phyloP scores from a whole-genome alignment of 495 filamentous ascomycete genomes.

The Xeromyces bisporus region DNA sequence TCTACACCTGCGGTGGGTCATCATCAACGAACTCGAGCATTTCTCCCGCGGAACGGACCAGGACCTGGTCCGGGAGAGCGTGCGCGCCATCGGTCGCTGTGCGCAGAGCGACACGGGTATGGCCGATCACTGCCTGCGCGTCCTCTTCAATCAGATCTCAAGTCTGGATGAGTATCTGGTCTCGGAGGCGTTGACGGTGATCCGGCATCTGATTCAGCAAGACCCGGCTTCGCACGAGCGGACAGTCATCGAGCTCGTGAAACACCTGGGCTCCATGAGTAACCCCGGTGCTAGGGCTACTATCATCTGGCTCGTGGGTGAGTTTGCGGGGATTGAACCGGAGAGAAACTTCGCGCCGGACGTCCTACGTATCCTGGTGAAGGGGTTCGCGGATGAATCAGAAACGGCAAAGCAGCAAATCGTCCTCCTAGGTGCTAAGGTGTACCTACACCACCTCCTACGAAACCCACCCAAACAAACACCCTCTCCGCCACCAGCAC shows the following conservation, averaged over 20 bases:
- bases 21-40: constrained; percentile 83
- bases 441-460: constrained; percentile 70
- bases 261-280: constrained; percentile 69
- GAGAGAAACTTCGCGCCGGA: constrained; percentile 83
- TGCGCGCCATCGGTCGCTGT: constrained; percentile 83
- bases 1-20: constrained; percentile 58
- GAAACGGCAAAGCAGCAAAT: constrained; percentile 83
- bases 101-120: constrained; percentile 59
- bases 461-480: constrained; percentile 33
- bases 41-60: constrained; percentile 66
- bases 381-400: constrained; percentile 65
- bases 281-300: constrained; percentile 75
- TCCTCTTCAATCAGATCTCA: constrained; percentile 71
- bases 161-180: constrained; percentile 72
- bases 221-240: constrained; percentile 55
- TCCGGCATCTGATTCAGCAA: constrained; percentile 89
- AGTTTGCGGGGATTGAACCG: constrained; percentile 64
- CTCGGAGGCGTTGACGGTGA: constrained; percentile 79
- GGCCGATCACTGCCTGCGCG: constrained; percentile 56
- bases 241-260: constrained; percentile 83
- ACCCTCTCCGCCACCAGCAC: constrained; percentile 2
- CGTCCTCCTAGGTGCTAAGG: constrained; percentile 79
- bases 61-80: constrained; percentile 67
- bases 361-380: constrained; percentile 75
- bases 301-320: constrained; percentile 94